Evolutionary conservation across 2,329 filamentous ascomycete species (phyloP).

Genomic region (Diplodia intermedia): DNA sequence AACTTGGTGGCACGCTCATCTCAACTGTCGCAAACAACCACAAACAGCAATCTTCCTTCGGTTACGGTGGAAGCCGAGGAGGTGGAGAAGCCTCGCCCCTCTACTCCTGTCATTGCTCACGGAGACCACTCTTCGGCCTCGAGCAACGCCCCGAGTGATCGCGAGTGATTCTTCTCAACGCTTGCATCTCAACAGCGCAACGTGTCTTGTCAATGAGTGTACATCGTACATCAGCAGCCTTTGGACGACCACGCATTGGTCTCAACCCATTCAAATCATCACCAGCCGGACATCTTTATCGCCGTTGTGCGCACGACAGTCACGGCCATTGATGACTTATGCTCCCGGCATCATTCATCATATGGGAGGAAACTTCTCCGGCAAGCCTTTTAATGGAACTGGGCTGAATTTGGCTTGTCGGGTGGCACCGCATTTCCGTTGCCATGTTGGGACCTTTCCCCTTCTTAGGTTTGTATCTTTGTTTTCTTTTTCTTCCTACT

Average conservation of each 20-base stretch:
- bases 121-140: conserved; percentile 33
- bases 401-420: conserved; percentile 25
- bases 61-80: conserved; percentile 29
- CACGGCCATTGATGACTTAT: conserved; percentile 20
- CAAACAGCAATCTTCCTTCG: conserved; percentile 25
- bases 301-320: conserved; percentile 5
- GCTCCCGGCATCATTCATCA: conserved; percentile 15
- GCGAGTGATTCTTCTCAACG: conserved; percentile 24
- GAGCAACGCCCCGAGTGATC: conserved; percentile 32
- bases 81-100: conserved; percentile 27
- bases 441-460: conserved; percentile 31
- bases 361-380: conserved; percentile 30
- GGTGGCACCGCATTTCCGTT: conserved; percentile 28
- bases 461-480: conserved; percentile 30
- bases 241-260: conserved; percentile 27
- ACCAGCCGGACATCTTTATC: conserved; percentile 20
- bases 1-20: conserved; percentile 30
- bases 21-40: conserved; percentile 23
- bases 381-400: conserved; percentile 29
- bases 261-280: conserved; percentile 28
- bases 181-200: conserved; percentile 13
- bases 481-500: conserved; percentile 27
- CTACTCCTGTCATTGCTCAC: conserved; percentile 32
- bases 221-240: conserved; percentile 28
- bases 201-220: conserved; percentile 29